phyloP scores from a whole-genome alignment of 139 green algal species.

The Chlorella vulgaris region DNA sequence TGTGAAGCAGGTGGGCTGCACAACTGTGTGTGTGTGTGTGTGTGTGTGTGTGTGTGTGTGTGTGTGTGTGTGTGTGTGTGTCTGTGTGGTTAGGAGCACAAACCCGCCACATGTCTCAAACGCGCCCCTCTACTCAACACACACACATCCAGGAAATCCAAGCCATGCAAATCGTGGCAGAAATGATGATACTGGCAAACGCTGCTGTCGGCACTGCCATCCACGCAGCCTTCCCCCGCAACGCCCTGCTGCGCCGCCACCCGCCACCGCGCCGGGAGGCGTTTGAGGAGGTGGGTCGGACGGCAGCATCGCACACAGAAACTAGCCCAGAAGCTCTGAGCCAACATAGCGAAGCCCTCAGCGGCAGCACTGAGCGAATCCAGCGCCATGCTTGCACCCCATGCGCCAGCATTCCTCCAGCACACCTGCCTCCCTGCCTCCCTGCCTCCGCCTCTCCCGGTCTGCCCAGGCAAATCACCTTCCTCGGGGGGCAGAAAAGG shows the following conservation, averaged over 20 bases:
- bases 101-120: too few species aligned
- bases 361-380: too few species aligned
- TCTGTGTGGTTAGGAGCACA: too few species aligned
- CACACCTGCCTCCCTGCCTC: constrained; percentile 51
- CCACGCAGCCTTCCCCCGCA: constrained; percentile 67
- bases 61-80: too few species aligned
- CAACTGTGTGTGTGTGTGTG: background rate
- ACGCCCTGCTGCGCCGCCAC: constrained; percentile 81
- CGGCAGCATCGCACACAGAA: background rate
- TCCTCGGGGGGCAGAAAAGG: too few species aligned
- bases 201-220: constrained; percentile 83
- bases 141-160: constrained; percentile 62
- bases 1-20: constrained; percentile 73
- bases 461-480: too few species aligned
- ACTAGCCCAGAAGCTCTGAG: too few species aligned
- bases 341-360: background rate
- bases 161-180: constrained; percentile 95
- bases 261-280: constrained; percentile 51
- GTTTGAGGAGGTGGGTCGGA: background rate
- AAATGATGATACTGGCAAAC: constrained; percentile 97
- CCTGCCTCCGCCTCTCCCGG: constrained; percentile 56
- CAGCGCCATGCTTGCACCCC: background rate
- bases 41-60: background rate
- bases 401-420: constrained; percentile 56
- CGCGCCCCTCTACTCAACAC: background rate